Evolutionary conservation across 2,329 filamentous ascomycete species (phyloP).

Genomic region (Xylariaceae sp.): DNA sequence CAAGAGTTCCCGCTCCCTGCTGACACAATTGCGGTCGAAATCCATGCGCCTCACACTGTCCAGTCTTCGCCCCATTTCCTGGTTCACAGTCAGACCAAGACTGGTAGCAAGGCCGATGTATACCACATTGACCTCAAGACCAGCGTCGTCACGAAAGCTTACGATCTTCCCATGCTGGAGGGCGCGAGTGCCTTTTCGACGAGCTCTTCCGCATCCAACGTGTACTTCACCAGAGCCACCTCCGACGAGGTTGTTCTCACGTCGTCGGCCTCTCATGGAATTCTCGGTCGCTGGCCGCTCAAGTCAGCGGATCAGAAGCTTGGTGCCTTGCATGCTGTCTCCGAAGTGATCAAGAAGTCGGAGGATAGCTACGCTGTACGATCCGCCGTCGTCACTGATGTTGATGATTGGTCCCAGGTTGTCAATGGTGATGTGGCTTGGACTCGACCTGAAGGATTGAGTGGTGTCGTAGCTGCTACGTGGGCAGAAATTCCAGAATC

Average conservation of each 20-base stretch:
- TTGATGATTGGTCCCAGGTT: constrained; percentile 74
- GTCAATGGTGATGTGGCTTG: constrained; percentile 78
- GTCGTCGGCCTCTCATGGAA: constrained; percentile 71
- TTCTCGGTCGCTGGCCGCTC: constrained; percentile 70
- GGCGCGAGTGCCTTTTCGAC: constrained; percentile 74
- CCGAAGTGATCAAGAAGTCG: constrained; percentile 75
- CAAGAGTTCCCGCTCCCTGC: constrained; percentile 49
- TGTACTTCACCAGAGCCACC: constrained; percentile 84
- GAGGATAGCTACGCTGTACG: constrained; percentile 70
- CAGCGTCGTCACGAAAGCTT: constrained; percentile 67
- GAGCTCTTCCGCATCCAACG: constrained; percentile 72
- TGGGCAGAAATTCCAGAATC: constrained; percentile 74
- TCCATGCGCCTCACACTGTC: constrained; percentile 70
- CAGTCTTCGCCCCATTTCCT: constrained; percentile 79
- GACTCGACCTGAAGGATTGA: constrained; percentile 77
- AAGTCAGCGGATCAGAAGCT: constrained; percentile 39
- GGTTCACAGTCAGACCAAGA: constrained; percentile 69
- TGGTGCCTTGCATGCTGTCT: constrained; percentile 62
- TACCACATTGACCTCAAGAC: constrained; percentile 76
- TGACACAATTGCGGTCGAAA: constrained; percentile 48
- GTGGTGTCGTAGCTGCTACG: constrained; percentile 71
- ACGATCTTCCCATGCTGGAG: constrained; percentile 68
- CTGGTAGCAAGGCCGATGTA: constrained; percentile 76
- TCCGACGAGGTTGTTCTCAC: constrained; percentile 68
- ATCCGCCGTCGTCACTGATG: constrained; percentile 64